A percentile compares a stretch with the other conserved stretches of the same genome.
Conservation (phyloP, 2,329 filamentous ascomycete genomes). For the Ascochyta pisi region DNA sequence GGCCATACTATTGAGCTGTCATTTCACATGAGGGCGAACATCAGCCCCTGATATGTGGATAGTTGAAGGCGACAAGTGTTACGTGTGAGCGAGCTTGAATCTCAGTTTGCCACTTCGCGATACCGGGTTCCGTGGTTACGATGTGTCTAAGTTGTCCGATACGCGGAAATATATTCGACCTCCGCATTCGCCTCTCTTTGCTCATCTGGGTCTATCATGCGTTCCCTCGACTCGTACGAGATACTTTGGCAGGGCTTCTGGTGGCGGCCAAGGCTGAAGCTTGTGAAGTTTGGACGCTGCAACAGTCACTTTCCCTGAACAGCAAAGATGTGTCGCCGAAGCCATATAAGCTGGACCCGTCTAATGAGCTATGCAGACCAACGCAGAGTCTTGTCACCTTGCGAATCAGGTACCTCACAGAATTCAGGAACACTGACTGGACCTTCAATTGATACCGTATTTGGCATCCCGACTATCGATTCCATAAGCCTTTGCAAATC, state of each 20-base stretch:
- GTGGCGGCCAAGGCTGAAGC: not conserved
- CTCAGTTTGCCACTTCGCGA: conserved; percentile 1
- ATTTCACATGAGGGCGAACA: not conserved
- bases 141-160: not conserved
- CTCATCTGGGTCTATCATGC: not conserved
- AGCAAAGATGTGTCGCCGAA: conserved; percentile 1
- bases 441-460: conserved; percentile 7
- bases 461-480: conserved; percentile 25
- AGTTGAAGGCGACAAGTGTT: not conserved
- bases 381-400: not conserved
- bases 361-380: conserved; percentile 3
- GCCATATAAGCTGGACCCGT: not conserved
- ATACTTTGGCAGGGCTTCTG: not conserved
- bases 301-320: not conserved
- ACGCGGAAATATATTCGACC: not conserved
- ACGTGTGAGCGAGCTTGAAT: conserved; percentile 10
- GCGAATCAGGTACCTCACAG: conserved; percentile 2
- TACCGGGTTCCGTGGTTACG: conserved; percentile 2
- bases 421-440: not conserved
- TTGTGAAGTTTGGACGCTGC: not conserved
- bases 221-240: not conserved
- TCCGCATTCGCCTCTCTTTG: not conserved
- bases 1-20: not conserved
- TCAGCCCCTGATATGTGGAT: conserved; percentile 10
- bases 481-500: conserved; percentile 20